Conservation (phyloP, 2,329 filamentous ascomycete genomes). For the Neoscytalidium dimidiatum region DNA sequence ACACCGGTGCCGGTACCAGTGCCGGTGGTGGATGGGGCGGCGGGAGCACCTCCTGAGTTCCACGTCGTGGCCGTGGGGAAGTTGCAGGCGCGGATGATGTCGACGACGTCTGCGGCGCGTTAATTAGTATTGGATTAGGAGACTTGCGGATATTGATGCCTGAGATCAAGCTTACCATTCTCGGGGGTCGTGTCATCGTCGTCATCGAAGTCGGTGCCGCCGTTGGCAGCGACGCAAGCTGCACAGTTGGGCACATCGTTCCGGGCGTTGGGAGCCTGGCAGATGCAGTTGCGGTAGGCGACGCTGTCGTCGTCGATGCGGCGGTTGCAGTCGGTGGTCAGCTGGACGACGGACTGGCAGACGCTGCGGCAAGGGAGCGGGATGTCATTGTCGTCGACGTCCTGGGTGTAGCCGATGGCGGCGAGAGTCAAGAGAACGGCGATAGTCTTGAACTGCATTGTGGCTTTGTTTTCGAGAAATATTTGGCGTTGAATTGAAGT, state of each 20-base stretch:
- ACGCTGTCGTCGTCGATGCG: background rate
- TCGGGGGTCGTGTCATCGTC: constrained; percentile 23
- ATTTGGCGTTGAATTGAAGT: background rate
- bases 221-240: constrained; percentile 28
- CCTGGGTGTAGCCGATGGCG: constrained; percentile 13
- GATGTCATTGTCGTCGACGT: constrained; percentile 33
- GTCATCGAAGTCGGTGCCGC: constrained; percentile 24
- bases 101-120: constrained; percentile 28
- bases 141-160: too few relatives aligned
- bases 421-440: constrained; percentile 5
- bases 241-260: constrained; percentile 33
- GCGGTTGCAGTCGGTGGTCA: constrained; percentile 26
- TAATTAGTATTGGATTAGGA: background rate
- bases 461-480: background rate
- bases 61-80: constrained; percentile 31
- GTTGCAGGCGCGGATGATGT: constrained; percentile 33
- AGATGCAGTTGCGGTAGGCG: constrained; percentile 31
- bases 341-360: constrained; percentile 29
- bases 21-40: background rate
- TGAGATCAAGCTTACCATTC: constrained; percentile 22
- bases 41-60: constrained; percentile 18
- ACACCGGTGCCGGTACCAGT: constrained; percentile 17
- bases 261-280: constrained; percentile 29
- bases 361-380: constrained; percentile 31
- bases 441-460: constrained; percentile 9